These are phyloP conservation scores for Cucumis sativus DNA, from an alignment of 306 rosid genomes.

Conservation along the genomic window Cucumber_9930_V3 NC_026658.2:1112001-1112500, in stretches of 20 bases:
- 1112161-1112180: no score
- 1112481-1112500: slow-evolving; percentile 23
- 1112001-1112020: background rate
- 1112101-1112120: background rate
- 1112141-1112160: no score
- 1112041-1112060: background rate
- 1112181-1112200: no score
- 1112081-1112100: background rate
- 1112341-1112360: background rate
- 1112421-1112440: background rate
- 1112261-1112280: no score
- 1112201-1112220: no score
- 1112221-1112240: no score
- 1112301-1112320: no score
- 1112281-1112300: no score
- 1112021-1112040: background rate
- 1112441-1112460: background rate
- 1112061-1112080: no score
- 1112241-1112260: no score
- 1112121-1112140: background rate
- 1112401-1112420: background rate
- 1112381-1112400: background rate
- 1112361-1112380: background rate
- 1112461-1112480: slow-evolving; percentile 10
- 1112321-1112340: background rate